Evolutionary conservation across 495 filamentous ascomycete genomes (phyloP).

Genomic region (Saxophila tyrrhenica): DNA sequence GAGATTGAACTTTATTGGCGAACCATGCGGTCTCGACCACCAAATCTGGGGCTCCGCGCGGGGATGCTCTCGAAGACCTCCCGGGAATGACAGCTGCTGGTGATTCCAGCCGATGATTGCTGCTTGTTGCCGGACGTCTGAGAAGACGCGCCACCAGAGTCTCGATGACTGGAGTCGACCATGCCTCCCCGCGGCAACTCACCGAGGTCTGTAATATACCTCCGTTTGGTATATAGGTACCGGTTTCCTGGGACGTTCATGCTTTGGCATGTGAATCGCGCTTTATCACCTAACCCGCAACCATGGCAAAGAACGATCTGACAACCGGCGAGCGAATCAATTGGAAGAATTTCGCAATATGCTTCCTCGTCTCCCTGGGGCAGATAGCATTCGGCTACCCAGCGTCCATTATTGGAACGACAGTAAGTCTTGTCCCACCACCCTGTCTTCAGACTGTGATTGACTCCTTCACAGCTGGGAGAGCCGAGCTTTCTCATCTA

Average conservation of each 20-base stretch:
- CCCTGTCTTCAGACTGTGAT: not conserved
- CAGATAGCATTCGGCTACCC: not conserved
- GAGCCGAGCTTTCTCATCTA: not conserved
- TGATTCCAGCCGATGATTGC: not conserved
- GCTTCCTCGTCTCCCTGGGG: not conserved
- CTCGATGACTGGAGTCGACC: not conserved
- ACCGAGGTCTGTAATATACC: not conserved
- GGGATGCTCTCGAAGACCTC: not conserved
- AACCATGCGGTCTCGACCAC: not conserved
- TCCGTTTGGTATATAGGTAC: not conserved
- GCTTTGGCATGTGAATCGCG: too few relatives aligned
- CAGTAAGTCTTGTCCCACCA: too few relatives aligned
- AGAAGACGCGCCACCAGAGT: not conserved
- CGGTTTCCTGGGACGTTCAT: not conserved
- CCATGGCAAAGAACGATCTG: not conserved
- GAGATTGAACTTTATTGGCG: not conserved
- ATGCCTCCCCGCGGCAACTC: not conserved
- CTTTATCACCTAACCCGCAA: too few relatives aligned
- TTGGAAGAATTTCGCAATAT: not conserved
- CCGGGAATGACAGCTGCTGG: not conserved
- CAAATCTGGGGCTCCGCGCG: not conserved
- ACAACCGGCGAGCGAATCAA: not conserved
- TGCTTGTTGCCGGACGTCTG: not conserved
- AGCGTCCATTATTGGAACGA: not conserved
- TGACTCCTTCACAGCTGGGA: not conserved